A percentile compares a stretch with the other conserved stretches of the same genome.
phyloP scores from a whole-genome alignment of 2,329 filamentous ascomycete species.

The Beauveria sp. region DNA sequence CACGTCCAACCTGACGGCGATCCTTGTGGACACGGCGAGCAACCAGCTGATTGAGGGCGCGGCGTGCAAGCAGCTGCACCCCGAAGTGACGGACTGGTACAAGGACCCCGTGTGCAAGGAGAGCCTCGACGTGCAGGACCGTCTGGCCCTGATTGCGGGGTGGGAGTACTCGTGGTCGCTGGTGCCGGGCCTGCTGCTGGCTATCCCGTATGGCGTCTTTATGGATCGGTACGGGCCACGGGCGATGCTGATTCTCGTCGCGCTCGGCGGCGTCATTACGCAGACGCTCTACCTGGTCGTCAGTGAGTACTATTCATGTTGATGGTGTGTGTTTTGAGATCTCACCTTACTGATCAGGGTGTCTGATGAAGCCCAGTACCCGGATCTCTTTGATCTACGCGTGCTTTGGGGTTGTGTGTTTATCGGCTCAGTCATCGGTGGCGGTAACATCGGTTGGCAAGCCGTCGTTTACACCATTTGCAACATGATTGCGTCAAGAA shows the following conservation, averaged over 20 bases:
- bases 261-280: neutral
- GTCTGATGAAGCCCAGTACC: neutral
- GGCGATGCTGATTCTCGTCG: neutral
- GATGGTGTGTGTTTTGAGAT: too few species aligned
- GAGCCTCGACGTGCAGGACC: neutral
- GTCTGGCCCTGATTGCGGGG: neutral
- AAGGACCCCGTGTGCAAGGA: constrained; percentile 4
- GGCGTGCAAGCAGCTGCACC: constrained; percentile 5
- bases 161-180: neutral
- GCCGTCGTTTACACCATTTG: neutral
- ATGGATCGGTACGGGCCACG: neutral
- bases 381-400: neutral
- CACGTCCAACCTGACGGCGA: neutral
- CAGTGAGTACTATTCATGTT: neutral
- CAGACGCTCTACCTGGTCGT: neutral
- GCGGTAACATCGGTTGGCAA: neutral
- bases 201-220: constrained; percentile 6
- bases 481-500: neutral
- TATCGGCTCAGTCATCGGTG: constrained; percentile 1
- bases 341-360: neutral
- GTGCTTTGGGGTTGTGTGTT: neutral
- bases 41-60: constrained; percentile 9
- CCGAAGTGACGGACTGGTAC: neutral
- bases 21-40: neutral
- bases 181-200: neutral